Conservation (phyloP, 352 stramenopile species). For the Pythium monospermum region DNA sequence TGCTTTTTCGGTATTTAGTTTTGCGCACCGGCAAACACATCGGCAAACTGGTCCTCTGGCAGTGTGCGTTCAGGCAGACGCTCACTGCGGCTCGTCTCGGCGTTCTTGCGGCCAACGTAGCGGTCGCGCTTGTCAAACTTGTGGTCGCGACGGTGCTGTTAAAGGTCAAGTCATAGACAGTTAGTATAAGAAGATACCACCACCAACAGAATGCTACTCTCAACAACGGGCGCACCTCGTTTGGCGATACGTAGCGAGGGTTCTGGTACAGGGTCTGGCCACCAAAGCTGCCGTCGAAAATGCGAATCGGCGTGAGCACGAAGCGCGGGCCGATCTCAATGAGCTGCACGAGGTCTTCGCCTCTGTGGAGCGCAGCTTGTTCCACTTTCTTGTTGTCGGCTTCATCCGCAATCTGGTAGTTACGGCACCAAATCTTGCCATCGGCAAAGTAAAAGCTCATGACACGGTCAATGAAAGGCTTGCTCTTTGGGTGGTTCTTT, state of each 20-base stretch:
- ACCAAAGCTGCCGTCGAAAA: constrained; percentile 98
- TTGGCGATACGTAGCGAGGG: constrained; percentile 96
- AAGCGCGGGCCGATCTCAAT: constrained; percentile 99
- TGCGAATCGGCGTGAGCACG: constrained; percentile 97
- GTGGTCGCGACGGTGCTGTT: constrained; percentile 60
- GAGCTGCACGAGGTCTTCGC: constrained; percentile 91
- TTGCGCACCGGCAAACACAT: constrained; percentile 66
- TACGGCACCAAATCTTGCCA: constrained; percentile 97
- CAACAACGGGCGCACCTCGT: too few species aligned
- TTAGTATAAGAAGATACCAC: not conserved
- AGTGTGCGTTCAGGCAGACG: constrained; percentile 58
- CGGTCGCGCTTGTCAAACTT: constrained; percentile 92
- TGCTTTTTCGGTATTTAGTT: constrained; percentile 17
- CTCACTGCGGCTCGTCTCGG: constrained; percentile 75
- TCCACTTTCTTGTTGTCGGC: constrained; percentile 91
- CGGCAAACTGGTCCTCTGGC: constrained; percentile 80
- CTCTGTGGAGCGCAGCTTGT: constrained; percentile 71
- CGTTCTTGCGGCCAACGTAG: constrained; percentile 90
- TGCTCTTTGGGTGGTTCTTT: constrained; percentile 98
- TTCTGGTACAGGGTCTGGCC: constrained; percentile 98
- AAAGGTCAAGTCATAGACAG: not conserved
- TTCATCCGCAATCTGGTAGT: constrained; percentile 93
- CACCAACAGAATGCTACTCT: constrained; percentile 18
- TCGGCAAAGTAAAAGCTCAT: constrained; percentile 96
- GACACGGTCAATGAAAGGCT: constrained; percentile 99